Evolutionary conservation across 768 basidiomycete genomes (phyloP).

Genomic region (Termitomyces sp.): DNA sequence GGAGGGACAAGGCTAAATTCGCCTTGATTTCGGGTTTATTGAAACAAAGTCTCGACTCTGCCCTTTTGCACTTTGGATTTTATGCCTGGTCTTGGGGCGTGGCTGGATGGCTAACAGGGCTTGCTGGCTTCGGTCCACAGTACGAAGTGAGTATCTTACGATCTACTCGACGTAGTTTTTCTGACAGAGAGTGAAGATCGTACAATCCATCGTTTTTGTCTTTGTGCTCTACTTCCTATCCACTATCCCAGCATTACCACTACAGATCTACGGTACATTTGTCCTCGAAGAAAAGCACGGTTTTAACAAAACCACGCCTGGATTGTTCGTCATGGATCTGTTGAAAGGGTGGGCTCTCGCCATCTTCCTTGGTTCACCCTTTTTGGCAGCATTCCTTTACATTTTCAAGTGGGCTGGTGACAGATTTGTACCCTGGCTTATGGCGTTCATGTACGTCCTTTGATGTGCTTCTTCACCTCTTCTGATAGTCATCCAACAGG

Average conservation of each 20-base stretch:
- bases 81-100: constrained; percentile 80
- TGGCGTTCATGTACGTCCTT: constrained; percentile 78
- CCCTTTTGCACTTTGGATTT: constrained; percentile 68
- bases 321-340: constrained; percentile 72
- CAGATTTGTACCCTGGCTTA: constrained; percentile 88
- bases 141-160: constrained; percentile 56
- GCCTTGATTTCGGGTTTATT: constrained; percentile 69
- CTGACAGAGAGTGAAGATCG: constrained; percentile 46
- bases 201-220: constrained; percentile 77
- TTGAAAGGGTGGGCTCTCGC: constrained; percentile 75
- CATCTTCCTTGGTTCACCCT: constrained; percentile 73
- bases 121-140: constrained; percentile 62
- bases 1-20: constrained; percentile 85
- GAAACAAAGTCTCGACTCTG: constrained; percentile 67
- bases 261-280: constrained; percentile 84
- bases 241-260: constrained; percentile 65
- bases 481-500: constrained; percentile 31
- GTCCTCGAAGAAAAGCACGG: constrained; percentile 93
- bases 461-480: neutral
- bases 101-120: constrained; percentile 44
- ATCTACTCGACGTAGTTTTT: neutral
- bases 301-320: constrained; percentile 90
- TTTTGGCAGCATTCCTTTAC: constrained; percentile 81
- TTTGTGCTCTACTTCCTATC: constrained; percentile 62
- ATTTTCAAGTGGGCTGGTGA: constrained; percentile 94